Percentiles rank a stretch among this genome's conserved stretches.
Conservation (phyloP, 495 filamentous ascomycete genomes). For the Tuber microsphaerosporum region DNA sequence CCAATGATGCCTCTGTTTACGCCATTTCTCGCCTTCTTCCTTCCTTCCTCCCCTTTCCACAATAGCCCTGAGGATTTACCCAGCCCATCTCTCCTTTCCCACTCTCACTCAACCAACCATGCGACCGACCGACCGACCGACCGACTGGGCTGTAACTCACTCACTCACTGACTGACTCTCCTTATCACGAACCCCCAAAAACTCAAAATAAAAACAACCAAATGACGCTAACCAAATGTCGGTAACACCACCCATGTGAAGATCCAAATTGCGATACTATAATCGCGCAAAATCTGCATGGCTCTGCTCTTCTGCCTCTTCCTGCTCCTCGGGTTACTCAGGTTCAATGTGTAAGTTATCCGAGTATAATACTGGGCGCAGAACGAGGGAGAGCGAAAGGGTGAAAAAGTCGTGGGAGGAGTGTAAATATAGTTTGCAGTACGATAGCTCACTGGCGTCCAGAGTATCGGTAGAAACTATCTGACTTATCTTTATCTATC, state of each 20-base stretch:
- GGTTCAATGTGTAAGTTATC: neutral
- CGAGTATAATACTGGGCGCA: neutral
- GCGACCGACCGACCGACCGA: neutral
- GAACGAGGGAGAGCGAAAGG: neutral
- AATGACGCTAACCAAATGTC: neutral
- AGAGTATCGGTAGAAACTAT: neutral
- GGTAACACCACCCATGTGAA: neutral
- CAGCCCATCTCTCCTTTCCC: neutral
- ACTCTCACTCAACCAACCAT: neutral
- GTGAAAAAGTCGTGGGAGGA: neutral
- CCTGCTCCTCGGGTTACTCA: neutral
- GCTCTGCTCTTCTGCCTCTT: neutral
- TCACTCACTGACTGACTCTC: neutral
- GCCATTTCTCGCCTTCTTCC: neutral
- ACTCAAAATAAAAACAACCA: neutral
- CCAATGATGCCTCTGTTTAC: neutral
- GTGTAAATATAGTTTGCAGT: neutral
- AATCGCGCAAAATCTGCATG: conserved; percentile 1
- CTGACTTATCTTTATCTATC: conserved; percentile 2
- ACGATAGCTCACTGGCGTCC: neutral
- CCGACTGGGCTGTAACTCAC: neutral
- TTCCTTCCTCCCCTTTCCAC: neutral
- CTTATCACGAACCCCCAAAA: neutral
- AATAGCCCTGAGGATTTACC: neutral
- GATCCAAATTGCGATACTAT: conserved; percentile 2